Base-by-base conservation (phyloP, 2,329 filamentous ascomycete species). In the Aureobasidium sp. region DNA sequence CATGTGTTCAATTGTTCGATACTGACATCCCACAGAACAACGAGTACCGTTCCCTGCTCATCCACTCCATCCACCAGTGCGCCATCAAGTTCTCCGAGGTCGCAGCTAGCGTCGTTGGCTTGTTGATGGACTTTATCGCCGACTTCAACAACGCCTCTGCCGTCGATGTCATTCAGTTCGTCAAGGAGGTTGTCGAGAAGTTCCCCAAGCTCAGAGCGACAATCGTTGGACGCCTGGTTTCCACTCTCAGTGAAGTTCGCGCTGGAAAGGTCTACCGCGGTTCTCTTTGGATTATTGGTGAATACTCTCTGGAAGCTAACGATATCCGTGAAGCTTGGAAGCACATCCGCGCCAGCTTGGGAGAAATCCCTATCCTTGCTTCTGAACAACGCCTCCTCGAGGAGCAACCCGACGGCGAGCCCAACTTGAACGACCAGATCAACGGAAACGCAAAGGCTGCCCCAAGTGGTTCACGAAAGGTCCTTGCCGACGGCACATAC, bases 81-180 rank as follows among this genome's bases (percentile, higher is more conserved):
- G 94, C 94, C 69, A 97, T 99, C 81, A 97, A 96, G 73, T 97
- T 97, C 79, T 97, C 94, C 11, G 93, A 99, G 76, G 93, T 99
- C 65, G 94, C 94, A 30, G 90, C 93, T 49, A 97, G 91, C 71
- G 94, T 99, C 16, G 94, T 99, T 60, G 94, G 94, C 66, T 84
- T 97, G 48, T 83, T 99, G 59, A 99, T 99, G 94, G 94, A 99
- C 76, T 97, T 97, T 73, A 97, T 99, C 70, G 91, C 90, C 57
- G 94, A 99, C 74, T 97, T 97, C 74, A 97, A 96, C 80, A 97
- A 96, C 71, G 89, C 90, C 48, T 96, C 93, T 1, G 94, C 94
- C 1, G 90, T 99, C 34, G 94, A 99, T 75, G 93, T 99, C 59
- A 97, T 99, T 71, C 92, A 91, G 61, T 99, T 99, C 72, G 92